phyloP scores from a whole-genome alignment of 2,329 filamentous ascomycete genomes.

The Zopfia rhizophila region DNA sequence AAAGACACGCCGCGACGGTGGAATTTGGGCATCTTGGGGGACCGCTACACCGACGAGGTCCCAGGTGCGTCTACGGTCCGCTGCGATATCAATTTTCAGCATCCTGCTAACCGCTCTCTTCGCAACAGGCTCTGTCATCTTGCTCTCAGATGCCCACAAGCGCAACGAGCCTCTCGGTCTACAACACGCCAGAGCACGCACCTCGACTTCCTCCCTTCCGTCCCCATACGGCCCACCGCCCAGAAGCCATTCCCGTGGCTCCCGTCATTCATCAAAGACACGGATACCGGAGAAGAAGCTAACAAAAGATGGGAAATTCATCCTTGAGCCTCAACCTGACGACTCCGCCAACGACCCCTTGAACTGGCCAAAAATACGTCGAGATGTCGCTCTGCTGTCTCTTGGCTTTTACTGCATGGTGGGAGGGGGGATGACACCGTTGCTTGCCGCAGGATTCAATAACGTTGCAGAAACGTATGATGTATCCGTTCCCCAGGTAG shows the following conservation, averaged over 20 bases:
- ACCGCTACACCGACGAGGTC: constrained; percentile 83
- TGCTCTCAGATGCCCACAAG: constrained; percentile 65
- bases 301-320: constrained; percentile 83
- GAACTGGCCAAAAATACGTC: constrained; percentile 86
- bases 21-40: constrained; percentile 84
- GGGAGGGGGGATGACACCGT: constrained; percentile 89
- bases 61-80: constrained; percentile 69
- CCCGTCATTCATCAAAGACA: constrained; percentile 32
- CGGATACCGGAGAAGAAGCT: constrained; percentile 69
- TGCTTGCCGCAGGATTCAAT: constrained; percentile 89
- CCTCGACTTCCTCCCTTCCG: constrained; percentile 65
- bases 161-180: constrained; percentile 72
- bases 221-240: constrained; percentile 45
- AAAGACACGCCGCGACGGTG: constrained; percentile 51
- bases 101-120: constrained; percentile 1
- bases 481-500: constrained; percentile 76
- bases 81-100: background rate
- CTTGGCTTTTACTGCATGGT: constrained; percentile 93
- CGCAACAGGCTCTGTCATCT: constrained; percentile 70
- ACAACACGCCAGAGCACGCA: constrained; percentile 70
- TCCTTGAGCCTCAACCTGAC: constrained; percentile 91
- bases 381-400: constrained; percentile 81
- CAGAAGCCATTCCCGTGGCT: constrained; percentile 31
- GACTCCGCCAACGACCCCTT: constrained; percentile 90
- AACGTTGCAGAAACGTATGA: constrained; percentile 75